A percentile compares a stretch with the other conserved stretches of the same genome.
Evolutionary conservation across 768 basidiomycete genomes (phyloP).

Genomic region (Butyriboletus loyo): DNA sequence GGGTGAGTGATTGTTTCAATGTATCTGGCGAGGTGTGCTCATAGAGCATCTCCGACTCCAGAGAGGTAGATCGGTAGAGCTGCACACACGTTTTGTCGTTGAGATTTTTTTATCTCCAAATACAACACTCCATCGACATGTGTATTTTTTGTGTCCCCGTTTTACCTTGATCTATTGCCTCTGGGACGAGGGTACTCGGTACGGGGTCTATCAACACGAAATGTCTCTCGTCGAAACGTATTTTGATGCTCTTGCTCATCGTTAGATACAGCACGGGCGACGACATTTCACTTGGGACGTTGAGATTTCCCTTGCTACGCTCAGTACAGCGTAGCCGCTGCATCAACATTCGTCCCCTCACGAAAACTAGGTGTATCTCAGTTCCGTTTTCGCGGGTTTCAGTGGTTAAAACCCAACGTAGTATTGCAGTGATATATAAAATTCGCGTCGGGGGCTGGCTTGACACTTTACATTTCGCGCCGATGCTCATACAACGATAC

Average conservation of each 20-base stretch:
- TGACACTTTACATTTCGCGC: too few relatives aligned
- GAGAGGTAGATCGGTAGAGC: slow-evolving; percentile 34
- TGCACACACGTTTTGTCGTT: slow-evolving; percentile 3
- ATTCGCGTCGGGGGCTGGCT: too few relatives aligned
- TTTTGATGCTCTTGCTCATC: not conserved
- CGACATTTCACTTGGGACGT: not conserved
- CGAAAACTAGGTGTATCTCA: too few relatives aligned
- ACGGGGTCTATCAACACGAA: not conserved
- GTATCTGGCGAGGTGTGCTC: not conserved
- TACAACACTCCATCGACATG: slow-evolving; percentile 1
- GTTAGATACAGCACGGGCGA: not conserved
- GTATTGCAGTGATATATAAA: too few relatives aligned
- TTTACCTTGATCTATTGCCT: not conserved
- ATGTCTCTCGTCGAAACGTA: not conserved
- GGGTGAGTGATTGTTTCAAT: slow-evolving; percentile 55
- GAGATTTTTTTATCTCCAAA: slow-evolving; percentile 2
- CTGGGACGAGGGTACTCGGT: not conserved
- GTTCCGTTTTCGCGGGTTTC: too few relatives aligned
- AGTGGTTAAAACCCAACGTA: too few relatives aligned
- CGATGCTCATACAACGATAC: too few relatives aligned
- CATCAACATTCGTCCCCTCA: too few relatives aligned
- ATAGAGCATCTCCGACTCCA: not conserved
- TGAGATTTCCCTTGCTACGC: too few relatives aligned
- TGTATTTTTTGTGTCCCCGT: not conserved
- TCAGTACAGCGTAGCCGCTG: too few relatives aligned